A percentile compares a stretch with the other conserved stretches of the same genome.
Conservation (phyloP, 2,329 filamentous ascomycete species). For the Sphaerostilbella broomeana region DNA sequence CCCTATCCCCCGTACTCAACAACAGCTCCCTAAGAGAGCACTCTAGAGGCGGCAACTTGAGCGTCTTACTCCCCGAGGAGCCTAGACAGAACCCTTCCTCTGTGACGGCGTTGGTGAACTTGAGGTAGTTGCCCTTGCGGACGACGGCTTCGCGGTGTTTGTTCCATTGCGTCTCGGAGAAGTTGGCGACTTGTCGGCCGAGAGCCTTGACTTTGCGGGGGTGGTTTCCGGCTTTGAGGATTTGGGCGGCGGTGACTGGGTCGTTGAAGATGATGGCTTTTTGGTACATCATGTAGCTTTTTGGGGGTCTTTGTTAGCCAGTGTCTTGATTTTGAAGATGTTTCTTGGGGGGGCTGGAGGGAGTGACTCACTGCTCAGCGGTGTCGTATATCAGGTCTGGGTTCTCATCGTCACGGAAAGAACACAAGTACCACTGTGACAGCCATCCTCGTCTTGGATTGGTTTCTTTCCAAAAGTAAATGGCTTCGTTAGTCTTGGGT, state of each 20-base stretch:
- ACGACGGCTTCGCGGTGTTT: constrained; percentile 48
- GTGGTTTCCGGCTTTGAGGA: constrained; percentile 38
- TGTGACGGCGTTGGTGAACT: constrained; percentile 45
- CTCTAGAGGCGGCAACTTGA: constrained; percentile 22
- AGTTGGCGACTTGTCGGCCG: constrained; percentile 48
- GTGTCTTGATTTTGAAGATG: neutral
- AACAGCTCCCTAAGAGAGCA: constrained; percentile 41
- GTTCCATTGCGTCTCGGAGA: constrained; percentile 46
- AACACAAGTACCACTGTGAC: constrained; percentile 54
- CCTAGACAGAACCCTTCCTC: constrained; percentile 23
- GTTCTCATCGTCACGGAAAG: constrained; percentile 38
- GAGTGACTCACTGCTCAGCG: constrained; percentile 41
- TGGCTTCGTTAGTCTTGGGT: constrained; percentile 4
- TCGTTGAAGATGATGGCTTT: constrained; percentile 47
- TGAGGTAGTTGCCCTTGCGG: constrained; percentile 48
- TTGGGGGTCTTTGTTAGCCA: neutral
- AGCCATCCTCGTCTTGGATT: constrained; percentile 47
- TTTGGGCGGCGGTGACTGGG: constrained; percentile 34
- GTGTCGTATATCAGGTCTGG: constrained; percentile 37
- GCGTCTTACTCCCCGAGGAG: constrained; percentile 13
- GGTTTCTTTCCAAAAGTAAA: constrained; percentile 45
- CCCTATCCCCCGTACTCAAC: constrained; percentile 50
- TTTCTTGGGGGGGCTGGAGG: neutral
- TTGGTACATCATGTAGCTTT: constrained; percentile 49
- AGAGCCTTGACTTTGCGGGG: constrained; percentile 47